Base-by-base conservation (phyloP, 352 stramenopile genomes). In the Phytopythium montanum region DNA sequence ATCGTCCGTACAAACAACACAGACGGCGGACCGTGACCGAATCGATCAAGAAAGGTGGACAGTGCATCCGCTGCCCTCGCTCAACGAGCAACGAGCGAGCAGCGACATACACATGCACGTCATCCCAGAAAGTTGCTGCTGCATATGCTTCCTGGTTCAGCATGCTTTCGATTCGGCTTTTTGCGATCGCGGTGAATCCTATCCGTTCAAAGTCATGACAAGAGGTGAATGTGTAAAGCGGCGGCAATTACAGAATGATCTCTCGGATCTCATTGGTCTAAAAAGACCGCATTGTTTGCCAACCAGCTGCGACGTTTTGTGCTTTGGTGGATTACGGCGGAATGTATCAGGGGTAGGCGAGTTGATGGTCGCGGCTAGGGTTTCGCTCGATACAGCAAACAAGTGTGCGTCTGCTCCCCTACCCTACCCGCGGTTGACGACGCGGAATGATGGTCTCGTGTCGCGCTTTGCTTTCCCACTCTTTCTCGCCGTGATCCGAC, bases 21-120 rank as follows among this genome's bases (percentile, higher is more conserved):
- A 55, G 29, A 42, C 29, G 49, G 49, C 19, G 49, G 49, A 55
- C 49, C 42, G 42, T 26, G 42, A 49, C 42, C 21, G 42, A 16
- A 3, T 26, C 42, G 4, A 25, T 51, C 45, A 52, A 34, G 25
- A 52, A 36, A 52, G 45, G 25, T 52, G 45, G 45, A 51, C 33
- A 5, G 8, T 49, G 42, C n/a, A 49, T 49, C 42, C 10, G 33
- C 29, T 49, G 16, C 36, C 2, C 6, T 46, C 39, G 1, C 3
- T n/a, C 18, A 21, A 23, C 39, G 39, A 46, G 39, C 39, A 46
- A 14, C 18, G 5, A 46, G 39, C 12, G 39, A 18, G 16, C 18
- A 21, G 14, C 14, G 16, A 44, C 21, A 42, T 42, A 42, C 36
- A 42, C 16, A 38, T 38, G 33, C 33, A 16, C 8, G 33, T 38